Evolutionary conservation across 2,329 filamentous ascomycete genomes (phyloP), one percentile per base, ranked within the genome.

Genomic region (Fusarium bactridioides): DNA sequence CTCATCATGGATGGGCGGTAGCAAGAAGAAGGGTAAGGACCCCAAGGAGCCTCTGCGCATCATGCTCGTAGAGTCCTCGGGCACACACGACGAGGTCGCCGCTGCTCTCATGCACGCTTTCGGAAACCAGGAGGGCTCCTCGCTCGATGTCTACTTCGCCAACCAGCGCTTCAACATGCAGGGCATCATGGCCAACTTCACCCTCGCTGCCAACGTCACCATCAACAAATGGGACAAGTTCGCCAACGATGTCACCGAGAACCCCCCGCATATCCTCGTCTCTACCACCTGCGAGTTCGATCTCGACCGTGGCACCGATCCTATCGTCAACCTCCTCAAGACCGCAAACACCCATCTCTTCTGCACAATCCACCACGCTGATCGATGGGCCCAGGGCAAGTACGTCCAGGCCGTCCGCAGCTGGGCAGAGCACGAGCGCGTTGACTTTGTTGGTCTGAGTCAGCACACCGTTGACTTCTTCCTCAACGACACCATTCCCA

Each of bases 251-350:
- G 65, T 74, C 47, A 50, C 44, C 7, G 43, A 61, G 35, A 61
- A 61, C 43, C 68, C 70, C 12, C 76, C 77, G 13, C 70, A 78
- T 48, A 58, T 78, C 12, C 59, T 78, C 67, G 72, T 78, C n/a
- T 78, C 77, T 41, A 78, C 75, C 12, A 78, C 77, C 27, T 78
- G 77, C 76, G 76, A 78, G 65, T 67, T 75, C 51, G 77, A 78
- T 43, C 69, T 76, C n/a, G 62, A 66, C 40, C 58, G 61, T 48
- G 65, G 62, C 19, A 33, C 67, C 48, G 59, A 61, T 13, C 61
- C 67, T n/a, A 68, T 77, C 29, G 62, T 70, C 41, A 59, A 73
- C 25, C 64, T 78, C 12, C 70, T 78, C 61, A 68, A 56, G 48
- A 64, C 53, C 27, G 69, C 64, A 15, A 69, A 70, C 33, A 76